Evolutionary conservation across 495 filamentous ascomycete species (phyloP).

Genomic region (Xylaria sp.): DNA sequence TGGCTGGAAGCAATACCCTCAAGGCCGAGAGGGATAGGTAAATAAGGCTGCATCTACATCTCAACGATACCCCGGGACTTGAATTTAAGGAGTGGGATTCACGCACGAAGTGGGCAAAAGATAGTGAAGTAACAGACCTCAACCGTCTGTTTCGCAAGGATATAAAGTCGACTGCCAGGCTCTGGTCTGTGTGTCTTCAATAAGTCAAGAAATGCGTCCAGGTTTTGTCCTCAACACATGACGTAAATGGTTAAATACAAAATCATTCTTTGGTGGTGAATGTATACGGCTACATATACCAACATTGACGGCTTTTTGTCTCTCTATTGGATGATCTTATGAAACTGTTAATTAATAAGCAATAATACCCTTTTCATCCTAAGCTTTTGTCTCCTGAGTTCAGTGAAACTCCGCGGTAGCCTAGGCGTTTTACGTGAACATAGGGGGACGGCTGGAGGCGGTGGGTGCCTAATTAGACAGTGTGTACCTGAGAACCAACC

Average conservation of each 20-base stretch:
- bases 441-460: background rate
- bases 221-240: background rate
- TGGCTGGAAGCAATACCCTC: constrained; percentile 28
- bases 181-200: background rate
- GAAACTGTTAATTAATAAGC: background rate
- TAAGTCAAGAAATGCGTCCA: background rate
- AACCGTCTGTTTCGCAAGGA: constrained; percentile 32
- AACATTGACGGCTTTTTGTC: background rate
- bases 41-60: constrained; percentile 39
- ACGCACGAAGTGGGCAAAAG: constrained; percentile 4
- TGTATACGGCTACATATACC: background rate
- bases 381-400: background rate
- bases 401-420: too few species aligned
- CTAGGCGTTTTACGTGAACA: background rate
- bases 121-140: constrained; percentile 24
- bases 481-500: background rate
- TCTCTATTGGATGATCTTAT: background rate
- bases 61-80: constrained; percentile 32
- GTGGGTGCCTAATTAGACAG: background rate
- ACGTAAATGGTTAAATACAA: constrained; percentile 13
- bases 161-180: constrained; percentile 20
- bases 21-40: constrained; percentile 32
- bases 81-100: constrained; percentile 20
- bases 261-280: background rate
- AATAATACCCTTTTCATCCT: background rate